Evolutionary conservation across 2,329 filamentous ascomycete species (phyloP).

Genomic region (Whalleya microplaca): DNA sequence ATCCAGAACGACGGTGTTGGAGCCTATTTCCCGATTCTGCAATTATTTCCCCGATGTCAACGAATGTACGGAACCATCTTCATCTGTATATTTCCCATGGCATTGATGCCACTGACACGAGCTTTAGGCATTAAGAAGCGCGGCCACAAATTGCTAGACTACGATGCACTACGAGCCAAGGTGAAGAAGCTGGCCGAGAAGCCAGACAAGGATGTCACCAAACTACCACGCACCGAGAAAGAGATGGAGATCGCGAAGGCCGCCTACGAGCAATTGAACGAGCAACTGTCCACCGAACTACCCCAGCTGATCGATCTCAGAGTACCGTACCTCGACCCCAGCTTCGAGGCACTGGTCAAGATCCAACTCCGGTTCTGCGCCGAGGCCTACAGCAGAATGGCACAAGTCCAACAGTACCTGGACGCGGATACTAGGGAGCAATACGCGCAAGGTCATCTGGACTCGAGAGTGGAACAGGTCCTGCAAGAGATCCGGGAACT

Average conservation of each 20-base stretch:
- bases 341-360: constrained; percentile 97
- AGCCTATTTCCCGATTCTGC: constrained; percentile 95
- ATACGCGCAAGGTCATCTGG: constrained; percentile 91
- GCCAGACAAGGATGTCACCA: constrained; percentile 97
- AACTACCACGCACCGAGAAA: constrained; percentile 93
- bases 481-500: constrained; percentile 95
- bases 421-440: constrained; percentile 95
- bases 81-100: background rate
- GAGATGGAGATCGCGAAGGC: constrained; percentile 93
- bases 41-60: constrained; percentile 99
- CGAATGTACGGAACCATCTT: constrained; percentile 68
- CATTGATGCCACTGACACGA: constrained; percentile 20
- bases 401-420: constrained; percentile 97
- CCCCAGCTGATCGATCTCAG: constrained; percentile 96
- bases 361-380: constrained; percentile 98
- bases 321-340: constrained; percentile 95
- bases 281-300: constrained; percentile 89
- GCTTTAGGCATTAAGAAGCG: constrained; percentile 92
- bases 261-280: constrained; percentile 95
- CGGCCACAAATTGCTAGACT: constrained; percentile 97
- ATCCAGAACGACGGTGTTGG: constrained; percentile 81
- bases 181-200: constrained; percentile 98
- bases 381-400: constrained; percentile 96
- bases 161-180: constrained; percentile 92
- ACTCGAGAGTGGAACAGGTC: constrained; percentile 91